Percentiles rank a stretch among this genome's conserved stretches.
Evolutionary conservation across 805 yeast species (phyloP).

Genomic region (Brettanomyces anomalus): DNA sequence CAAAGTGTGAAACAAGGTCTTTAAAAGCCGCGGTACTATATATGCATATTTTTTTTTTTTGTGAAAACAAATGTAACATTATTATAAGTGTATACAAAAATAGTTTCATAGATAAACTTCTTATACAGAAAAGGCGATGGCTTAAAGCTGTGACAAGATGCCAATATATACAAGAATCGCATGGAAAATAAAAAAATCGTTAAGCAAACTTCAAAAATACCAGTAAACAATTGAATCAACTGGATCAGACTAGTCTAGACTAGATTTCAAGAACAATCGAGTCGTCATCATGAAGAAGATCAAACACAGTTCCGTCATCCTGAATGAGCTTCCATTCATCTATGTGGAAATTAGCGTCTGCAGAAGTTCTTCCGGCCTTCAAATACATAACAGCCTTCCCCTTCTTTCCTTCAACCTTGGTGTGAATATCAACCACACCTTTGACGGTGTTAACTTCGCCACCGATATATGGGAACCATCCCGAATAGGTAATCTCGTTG

Average conservation of each 20-base stretch:
- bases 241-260: no score
- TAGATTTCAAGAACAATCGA: conserved; percentile 21
- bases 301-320: conserved; percentile 31
- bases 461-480: conserved; percentile 79
- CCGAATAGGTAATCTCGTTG: conserved; percentile 61
- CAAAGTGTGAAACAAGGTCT: conserved; percentile 22
- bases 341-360: conserved; percentile 48
- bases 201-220: no score
- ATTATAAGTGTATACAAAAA: neutral
- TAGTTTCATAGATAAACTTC: no score
- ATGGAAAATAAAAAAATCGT: no score
- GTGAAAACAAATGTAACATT: conserved; percentile 1
- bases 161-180: no score
- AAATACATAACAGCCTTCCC: conserved; percentile 47
- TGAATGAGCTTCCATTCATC: conserved; percentile 54
- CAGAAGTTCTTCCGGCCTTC: conserved; percentile 54
- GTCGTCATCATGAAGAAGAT: conserved; percentile 39
- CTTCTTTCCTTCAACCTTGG: conserved; percentile 61
- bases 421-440: conserved; percentile 69
- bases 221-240: no score
- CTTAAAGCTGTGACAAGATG: no score
- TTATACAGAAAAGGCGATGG: neutral
- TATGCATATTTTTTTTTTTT: neutral
- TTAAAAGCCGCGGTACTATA: neutral
- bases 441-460: conserved; percentile 80